These are phyloP conservation scores for Pichia sp. DNA, from an alignment of 1,139 yeast species.

Conservation along the genomic window DNA sequence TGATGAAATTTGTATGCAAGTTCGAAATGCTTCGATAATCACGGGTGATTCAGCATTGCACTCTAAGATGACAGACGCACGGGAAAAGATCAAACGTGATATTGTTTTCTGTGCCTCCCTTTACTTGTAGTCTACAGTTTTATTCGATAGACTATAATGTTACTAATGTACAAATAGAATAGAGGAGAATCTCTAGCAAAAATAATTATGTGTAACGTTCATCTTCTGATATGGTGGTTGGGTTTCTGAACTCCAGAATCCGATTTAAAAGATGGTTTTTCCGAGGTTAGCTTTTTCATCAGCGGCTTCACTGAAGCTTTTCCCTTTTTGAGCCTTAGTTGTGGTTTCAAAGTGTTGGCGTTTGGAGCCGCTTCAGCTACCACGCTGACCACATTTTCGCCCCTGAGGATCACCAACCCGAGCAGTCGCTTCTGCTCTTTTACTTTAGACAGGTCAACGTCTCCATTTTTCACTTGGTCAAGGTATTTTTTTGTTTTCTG, in stretches of 20 bases:
- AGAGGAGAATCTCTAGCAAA: background rate
- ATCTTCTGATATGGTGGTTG: background rate
- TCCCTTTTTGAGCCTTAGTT: slow-evolving; percentile 29
- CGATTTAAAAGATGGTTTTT: slow-evolving; percentile 1
- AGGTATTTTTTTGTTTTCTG: slow-evolving; percentile 49
- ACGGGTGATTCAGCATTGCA: slow-evolving; percentile 90
- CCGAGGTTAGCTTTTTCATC: slow-evolving; percentile 21
- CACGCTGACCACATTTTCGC: slow-evolving; percentile 82
- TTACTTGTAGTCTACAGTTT: slow-evolving; percentile 43
- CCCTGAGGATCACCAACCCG: slow-evolving; percentile 81
- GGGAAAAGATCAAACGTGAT: slow-evolving; percentile 91
- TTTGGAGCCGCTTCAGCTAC: slow-evolving; percentile 76
- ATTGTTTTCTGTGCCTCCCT: slow-evolving; percentile 96
- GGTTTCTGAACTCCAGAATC: slow-evolving; percentile 15
- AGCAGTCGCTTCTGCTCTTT: slow-evolving; percentile 64
- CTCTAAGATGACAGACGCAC: slow-evolving; percentile 86
- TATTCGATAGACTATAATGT: background rate
- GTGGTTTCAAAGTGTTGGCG: slow-evolving; percentile 25
- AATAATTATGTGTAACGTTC: background rate
- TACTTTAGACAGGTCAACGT: slow-evolving; percentile 32
- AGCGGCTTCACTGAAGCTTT: slow-evolving; percentile 31
- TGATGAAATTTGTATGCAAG: slow-evolving; percentile 94
- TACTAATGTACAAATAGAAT: background rate
- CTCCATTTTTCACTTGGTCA: slow-evolving; percentile 32
- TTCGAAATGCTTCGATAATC: slow-evolving; percentile 87